Evolutionary conservation across 176 grass and related monocot species (phyloP), one percentile per base, ranked within the genome.

Genomic region (Avena eriantha): DNA sequence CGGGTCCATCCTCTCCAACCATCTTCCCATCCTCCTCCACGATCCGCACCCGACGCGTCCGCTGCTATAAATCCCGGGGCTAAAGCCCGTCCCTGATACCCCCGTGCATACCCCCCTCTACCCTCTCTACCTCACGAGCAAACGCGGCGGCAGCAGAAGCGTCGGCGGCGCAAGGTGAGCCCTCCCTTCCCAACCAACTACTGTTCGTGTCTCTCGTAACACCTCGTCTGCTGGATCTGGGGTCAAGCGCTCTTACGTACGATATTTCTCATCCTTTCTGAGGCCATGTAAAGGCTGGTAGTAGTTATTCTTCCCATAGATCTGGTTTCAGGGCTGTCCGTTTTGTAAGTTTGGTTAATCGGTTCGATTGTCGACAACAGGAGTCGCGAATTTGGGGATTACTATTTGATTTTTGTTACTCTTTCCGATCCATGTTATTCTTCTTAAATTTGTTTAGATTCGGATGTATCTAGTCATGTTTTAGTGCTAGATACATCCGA

Each of bases 141-240:
- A 31, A 33, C 36, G 57, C 57, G 15, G 57, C 45, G 5, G 75
- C 74, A 10, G 56, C 77, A 26, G 41, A 23, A 12, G 59, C 78
- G 54, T 56, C 54, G 57, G 76, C 78, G 43, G 22, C 60, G 14
- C 41, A 65, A 80, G 78, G 78, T 80, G 59, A 80, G 78, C 15
- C 16, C 76, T 59, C 34, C 18, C 77, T 22, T 55, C 3, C 11
- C 45, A 24, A 12, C 43, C 6, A 73, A 48, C 24, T 73, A 73
- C 70, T 48, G 41, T 18, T 10, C 68, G 19, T 48, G 21, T 23
- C 77, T 26, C 12, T 18, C n/a, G 29, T 64, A 39, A 2, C 57
- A 14, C 5, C 35, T 63, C 1, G 4, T 78, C 46, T 10, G 46
- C 72, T 17, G 72, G 72, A 75, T 50, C 72, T 77, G 73, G 72